phyloP scores from a whole-genome alignment of 371 early-diverging fungal species.

The Syncephalastrum monosporum region DNA sequence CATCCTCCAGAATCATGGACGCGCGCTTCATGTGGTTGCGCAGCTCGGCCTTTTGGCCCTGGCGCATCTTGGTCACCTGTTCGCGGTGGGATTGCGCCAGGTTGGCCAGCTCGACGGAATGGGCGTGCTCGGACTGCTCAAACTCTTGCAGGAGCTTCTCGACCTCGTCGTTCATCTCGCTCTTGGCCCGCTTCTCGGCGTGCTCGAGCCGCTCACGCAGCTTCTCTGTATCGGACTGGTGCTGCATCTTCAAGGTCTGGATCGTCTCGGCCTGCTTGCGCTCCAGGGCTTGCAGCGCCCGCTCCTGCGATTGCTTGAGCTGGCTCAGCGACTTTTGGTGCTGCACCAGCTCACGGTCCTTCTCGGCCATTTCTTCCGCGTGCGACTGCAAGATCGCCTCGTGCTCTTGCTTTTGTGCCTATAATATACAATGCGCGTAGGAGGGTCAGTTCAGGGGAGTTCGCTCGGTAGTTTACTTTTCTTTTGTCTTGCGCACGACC shows the following conservation, averaged over 20 bases:
- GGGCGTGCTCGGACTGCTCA: constrained; percentile 50
- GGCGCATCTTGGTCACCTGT: constrained; percentile 34
- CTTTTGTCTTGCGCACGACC: too few relatives aligned
- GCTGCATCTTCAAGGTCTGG: constrained; percentile 23
- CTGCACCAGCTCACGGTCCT: constrained; percentile 31
- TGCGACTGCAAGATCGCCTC: constrained; percentile 39
- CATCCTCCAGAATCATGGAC: constrained; percentile 9
- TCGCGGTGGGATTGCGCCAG: constrained; percentile 39
- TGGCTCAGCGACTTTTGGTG: constrained; percentile 38
- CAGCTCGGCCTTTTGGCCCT: constrained; percentile 30
- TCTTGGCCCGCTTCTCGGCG: constrained; percentile 38
- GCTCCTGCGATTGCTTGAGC: constrained; percentile 30
- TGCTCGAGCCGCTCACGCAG: constrained; percentile 29
- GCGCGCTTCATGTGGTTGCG: constrained; percentile 14
- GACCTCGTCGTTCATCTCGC: constrained; percentile 42
- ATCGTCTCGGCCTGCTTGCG: constrained; percentile 30
- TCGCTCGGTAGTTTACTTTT: not conserved
- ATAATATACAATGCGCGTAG: not conserved
- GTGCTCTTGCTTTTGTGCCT: constrained; percentile 49
- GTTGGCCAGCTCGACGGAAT: constrained; percentile 35
- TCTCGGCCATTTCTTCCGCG: constrained; percentile 45
- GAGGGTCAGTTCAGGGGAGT: too few relatives aligned
- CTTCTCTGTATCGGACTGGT: constrained; percentile 23
- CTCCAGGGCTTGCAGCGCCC: constrained; percentile 31
- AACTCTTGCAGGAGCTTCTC: constrained; percentile 45